Evolutionary conservation across 2,329 filamentous ascomycete species (phyloP).

Genomic region (Colletotrichum orbiculare): DNA sequence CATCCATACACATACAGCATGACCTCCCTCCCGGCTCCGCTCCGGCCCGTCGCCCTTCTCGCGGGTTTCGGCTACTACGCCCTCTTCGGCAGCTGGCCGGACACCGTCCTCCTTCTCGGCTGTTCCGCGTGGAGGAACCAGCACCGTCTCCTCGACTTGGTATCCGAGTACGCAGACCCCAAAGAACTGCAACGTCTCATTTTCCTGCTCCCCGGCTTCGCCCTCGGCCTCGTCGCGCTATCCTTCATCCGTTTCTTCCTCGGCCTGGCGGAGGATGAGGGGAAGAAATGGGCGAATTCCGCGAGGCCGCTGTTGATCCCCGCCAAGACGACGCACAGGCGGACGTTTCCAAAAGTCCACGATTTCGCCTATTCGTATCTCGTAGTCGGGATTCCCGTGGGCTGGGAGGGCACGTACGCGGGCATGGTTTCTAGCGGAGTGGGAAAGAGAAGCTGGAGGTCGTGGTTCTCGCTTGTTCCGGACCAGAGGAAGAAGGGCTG

Average conservation of each 20-base stretch:
- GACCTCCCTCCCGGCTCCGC: conserved; percentile 18
- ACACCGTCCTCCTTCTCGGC: conserved; percentile 41
- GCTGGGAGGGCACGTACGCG: conserved; percentile 66
- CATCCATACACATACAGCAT: conserved; percentile 7
- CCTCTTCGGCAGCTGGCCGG: conserved; percentile 38
- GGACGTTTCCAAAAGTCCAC: conserved; percentile 75
- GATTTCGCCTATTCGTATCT: conserved; percentile 79
- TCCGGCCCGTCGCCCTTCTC: conserved; percentile 31
- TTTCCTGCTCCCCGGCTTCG: conserved; percentile 19
- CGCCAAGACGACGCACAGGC: conserved; percentile 71
- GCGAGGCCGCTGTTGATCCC: conserved; percentile 69
- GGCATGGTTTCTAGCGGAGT: conserved; percentile 64
- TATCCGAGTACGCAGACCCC: conserved; percentile 5
- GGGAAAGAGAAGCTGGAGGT: conserved; percentile 38
- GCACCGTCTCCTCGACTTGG: neutral
- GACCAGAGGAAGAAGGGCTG: conserved; percentile 52
- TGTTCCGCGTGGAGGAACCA: conserved; percentile 40
- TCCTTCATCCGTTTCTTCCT: conserved; percentile 2
- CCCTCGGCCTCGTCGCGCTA: conserved; percentile 22
- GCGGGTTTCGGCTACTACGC: conserved; percentile 38
- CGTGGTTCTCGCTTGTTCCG: conserved; percentile 45
- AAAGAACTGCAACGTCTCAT: neutral
- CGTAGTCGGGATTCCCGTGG: conserved; percentile 74
- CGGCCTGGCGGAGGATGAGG: neutral
- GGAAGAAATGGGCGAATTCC: conserved; percentile 40